Conservation (phyloP, 2,329 filamentous ascomycete genomes). For the Botryotinia convoluta region DNA sequence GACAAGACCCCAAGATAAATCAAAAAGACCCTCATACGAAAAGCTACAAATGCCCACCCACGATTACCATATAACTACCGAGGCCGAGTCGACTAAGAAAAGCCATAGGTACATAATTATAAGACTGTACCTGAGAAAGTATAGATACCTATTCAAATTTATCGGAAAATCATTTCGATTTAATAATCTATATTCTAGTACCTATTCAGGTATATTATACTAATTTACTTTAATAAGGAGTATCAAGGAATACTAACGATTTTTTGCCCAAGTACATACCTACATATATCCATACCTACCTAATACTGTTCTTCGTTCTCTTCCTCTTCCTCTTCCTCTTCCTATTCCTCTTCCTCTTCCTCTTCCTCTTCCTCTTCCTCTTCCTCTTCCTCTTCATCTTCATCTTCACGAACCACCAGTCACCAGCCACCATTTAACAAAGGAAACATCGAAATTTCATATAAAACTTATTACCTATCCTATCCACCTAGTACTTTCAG, state of each 20-base stretch:
- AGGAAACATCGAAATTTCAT: background rate
- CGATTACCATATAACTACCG: conserved; percentile 4
- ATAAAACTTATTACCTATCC: too few species aligned
- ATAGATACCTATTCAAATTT: background rate
- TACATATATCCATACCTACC: background rate
- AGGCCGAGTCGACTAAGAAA: background rate
- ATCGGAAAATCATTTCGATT: background rate
- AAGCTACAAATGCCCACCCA: background rate
- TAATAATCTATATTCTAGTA: background rate
- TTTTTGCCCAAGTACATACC: background rate
- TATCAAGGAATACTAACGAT: background rate
- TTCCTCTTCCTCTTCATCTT: background rate
- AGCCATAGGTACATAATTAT: too few species aligned
- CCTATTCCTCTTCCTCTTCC: background rate
- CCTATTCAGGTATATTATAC: background rate
- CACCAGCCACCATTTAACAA: background rate
- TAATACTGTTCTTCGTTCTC: background rate
- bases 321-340: background rate
- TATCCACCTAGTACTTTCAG: too few species aligned
- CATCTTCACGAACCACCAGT: background rate
- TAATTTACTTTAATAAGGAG: background rate
- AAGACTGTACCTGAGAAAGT: background rate
- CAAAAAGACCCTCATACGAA: background rate
- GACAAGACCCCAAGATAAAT: background rate
- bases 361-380: background rate